Percentiles rank a stretch among this genome's conserved stretches.
Evolutionary conservation across 208 protist genomes (phyloP).

Genomic region (Acanthamoeba healyi): DNA sequence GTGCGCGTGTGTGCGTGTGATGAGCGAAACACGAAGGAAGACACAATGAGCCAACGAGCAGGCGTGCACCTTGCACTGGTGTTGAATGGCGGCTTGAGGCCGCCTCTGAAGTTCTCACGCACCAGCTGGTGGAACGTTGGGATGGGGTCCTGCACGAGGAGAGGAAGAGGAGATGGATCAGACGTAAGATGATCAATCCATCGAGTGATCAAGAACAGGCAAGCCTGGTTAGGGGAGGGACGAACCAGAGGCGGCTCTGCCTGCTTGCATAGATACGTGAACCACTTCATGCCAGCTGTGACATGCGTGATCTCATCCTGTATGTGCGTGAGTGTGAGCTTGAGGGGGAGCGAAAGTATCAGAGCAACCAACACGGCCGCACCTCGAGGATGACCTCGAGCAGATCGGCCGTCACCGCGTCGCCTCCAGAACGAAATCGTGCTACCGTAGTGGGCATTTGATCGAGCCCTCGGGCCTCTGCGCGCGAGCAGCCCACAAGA

Average conservation of each 20-base stretch:
- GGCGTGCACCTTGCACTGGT: not conserved
- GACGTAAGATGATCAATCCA: too few species aligned
- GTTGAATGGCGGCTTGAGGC: constrained; percentile 59
- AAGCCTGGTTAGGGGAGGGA: not conserved
- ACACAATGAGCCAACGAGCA: too few species aligned
- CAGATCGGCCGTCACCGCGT: constrained; percentile 24
- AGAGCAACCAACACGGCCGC: not conserved
- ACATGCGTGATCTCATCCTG: constrained; percentile 72
- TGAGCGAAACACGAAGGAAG: not conserved
- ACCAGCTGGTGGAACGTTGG: constrained; percentile 30
- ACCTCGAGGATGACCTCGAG: constrained; percentile 48
- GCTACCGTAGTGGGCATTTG: constrained; percentile 43
- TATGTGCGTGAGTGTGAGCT: not conserved
- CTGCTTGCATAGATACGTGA: constrained; percentile 48
- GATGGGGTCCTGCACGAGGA: not conserved
- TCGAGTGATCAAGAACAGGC: too few species aligned
- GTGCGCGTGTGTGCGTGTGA: not conserved
- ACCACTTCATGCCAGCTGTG: constrained; percentile 67
- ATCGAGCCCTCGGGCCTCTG: constrained; percentile 63
- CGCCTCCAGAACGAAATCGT: constrained; percentile 60
- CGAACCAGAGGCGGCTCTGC: constrained; percentile 17
- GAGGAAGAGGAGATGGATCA: not conserved
- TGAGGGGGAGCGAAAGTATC: too few species aligned
- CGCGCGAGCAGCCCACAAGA: not conserved
- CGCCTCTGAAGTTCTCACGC: constrained; percentile 55